Percentiles rank a stretch among this genome's conserved stretches.
phyloP scores from a whole-genome alignment of 2,329 filamentous ascomycete genomes.

The Ophiocordyceps polyrhachis-furcata region DNA sequence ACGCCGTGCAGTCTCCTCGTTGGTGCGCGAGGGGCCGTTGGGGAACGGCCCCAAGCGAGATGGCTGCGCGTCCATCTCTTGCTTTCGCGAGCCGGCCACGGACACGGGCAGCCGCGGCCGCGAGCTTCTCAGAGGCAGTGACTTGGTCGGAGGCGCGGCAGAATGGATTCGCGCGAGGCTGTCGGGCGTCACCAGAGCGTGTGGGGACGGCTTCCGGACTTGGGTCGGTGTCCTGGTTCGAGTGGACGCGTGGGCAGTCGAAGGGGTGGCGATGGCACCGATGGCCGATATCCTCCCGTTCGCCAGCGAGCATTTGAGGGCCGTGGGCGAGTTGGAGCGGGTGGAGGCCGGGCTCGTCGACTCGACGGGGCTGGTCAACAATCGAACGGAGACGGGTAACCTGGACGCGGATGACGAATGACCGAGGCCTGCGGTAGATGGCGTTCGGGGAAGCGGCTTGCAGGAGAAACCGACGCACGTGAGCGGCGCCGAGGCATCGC shows the following conservation, averaged over 20 bases:
- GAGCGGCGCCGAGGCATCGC: slow-evolving; percentile 32
- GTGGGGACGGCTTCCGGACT: slow-evolving; percentile 21
- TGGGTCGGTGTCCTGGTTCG: slow-evolving; percentile 26
- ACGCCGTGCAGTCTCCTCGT: slow-evolving; percentile 21
- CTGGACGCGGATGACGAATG: slow-evolving; percentile 18
- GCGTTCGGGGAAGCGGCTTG: slow-evolving; percentile 13
- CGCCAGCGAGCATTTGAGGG: slow-evolving; percentile 21
- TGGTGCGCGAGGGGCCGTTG: slow-evolving; percentile 13
- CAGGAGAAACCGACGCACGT: slow-evolving; percentile 12
- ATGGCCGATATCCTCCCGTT: slow-evolving; percentile 21
- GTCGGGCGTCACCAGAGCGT: slow-evolving; percentile 25
- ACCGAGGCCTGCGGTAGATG: slow-evolving; percentile 8
- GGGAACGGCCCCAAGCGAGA: slow-evolving; percentile 20
- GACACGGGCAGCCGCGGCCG: slow-evolving; percentile 66
- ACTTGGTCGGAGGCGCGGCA: slow-evolving; percentile 50
- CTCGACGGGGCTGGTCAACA: slow-evolving; percentile 22
- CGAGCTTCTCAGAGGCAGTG: slow-evolving; percentile 64
- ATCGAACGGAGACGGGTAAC: slow-evolving; percentile 27
- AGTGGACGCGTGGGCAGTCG: slow-evolving; percentile 21
- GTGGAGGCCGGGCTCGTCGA: slow-evolving; percentile 31
- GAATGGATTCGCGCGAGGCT: slow-evolving; percentile 49
- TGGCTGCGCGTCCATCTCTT: slow-evolving; percentile 37
- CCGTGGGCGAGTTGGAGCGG: slow-evolving; percentile 36
- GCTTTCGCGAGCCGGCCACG: slow-evolving; percentile 49
- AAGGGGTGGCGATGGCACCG: slow-evolving; percentile 17